A percentile compares a stretch with the other conserved stretches of the same genome.
Evolutionary conservation across 176 grass and related monocot species (phyloP).

Genomic region (Carex cristatella): DNA sequence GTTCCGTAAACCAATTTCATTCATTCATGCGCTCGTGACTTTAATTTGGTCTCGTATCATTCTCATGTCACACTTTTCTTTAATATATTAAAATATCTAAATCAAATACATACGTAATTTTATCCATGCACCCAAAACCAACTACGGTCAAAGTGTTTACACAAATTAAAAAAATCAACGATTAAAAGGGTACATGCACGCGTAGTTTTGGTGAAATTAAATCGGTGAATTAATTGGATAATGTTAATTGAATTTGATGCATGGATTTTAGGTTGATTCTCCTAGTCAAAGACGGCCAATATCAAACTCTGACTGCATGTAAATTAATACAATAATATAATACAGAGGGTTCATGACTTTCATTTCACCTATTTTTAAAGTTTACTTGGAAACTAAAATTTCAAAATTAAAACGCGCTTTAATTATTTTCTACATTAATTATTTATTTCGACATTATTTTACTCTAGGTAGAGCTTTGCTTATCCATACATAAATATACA

Average conservation of each 20-base stretch:
- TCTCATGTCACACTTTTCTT: too few relatives aligned
- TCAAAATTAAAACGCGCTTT: too few relatives aligned
- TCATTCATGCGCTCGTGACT: neutral
- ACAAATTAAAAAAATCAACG: neutral
- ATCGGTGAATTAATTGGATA: neutral
- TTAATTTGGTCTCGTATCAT: neutral
- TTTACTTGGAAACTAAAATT: too few relatives aligned
- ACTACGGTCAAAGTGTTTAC: neutral
- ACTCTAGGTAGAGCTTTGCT: too few relatives aligned
- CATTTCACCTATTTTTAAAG: neutral
- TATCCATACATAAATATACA: too few relatives aligned
- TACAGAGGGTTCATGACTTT: neutral
- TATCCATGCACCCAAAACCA: neutral
- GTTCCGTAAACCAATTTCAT: constrained; percentile 1
- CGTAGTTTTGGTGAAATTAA: neutral
- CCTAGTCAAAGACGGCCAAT: neutral
- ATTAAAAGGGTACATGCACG: neutral
- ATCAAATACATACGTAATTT: neutral
- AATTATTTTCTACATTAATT: too few relatives aligned
- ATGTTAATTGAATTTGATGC: neutral
- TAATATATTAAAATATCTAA: too few relatives aligned
- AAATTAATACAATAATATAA: neutral
- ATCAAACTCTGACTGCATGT: neutral
- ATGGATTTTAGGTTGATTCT: neutral
- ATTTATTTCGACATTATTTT: too few relatives aligned